Evolutionary conservation across 2,329 filamentous ascomycete species (phyloP).

Genomic region (Paraconiothyrium brasiliense): DNA sequence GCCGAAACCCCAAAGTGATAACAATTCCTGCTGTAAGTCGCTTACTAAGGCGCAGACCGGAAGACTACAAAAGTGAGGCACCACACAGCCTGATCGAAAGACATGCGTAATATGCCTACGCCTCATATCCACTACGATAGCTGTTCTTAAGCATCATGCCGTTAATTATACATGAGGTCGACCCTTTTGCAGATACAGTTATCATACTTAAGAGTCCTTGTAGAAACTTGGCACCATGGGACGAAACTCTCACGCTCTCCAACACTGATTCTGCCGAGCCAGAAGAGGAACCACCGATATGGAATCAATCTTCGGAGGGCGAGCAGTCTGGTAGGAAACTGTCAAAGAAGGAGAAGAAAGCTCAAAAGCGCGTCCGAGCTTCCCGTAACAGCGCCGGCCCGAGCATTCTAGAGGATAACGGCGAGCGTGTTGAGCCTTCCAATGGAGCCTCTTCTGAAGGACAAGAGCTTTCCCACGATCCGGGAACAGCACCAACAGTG

Average conservation of each 20-base stretch:
- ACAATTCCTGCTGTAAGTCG: constrained; percentile 10
- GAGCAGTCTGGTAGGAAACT: neutral
- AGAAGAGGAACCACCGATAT: constrained; percentile 14
- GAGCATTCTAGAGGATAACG: neutral
- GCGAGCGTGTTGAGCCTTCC: constrained; percentile 12
- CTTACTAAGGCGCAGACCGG: constrained; percentile 2
- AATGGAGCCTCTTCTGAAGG: constrained; percentile 11
- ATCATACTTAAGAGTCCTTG: constrained; percentile 7
- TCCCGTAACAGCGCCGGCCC: no score
- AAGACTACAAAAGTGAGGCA: neutral
- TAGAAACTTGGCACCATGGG: constrained; percentile 4
- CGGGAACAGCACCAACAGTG: constrained; percentile 10
- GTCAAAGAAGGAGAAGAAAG: no score
- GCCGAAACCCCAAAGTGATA: neutral
- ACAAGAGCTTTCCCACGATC: neutral
- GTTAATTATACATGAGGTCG: neutral
- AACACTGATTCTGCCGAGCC: neutral
- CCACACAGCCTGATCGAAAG: neutral
- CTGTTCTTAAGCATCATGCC: constrained; percentile 1
- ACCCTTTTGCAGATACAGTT: constrained; percentile 10
- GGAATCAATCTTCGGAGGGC: constrained; percentile 5
- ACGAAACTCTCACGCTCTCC: constrained; percentile 9
- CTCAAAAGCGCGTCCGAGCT: no score
- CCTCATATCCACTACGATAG: constrained; percentile 7
- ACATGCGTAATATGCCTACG: neutral